phyloP scores from a whole-genome alignment of 495 filamentous ascomycete species.

The Endocarpon pusillum region DNA sequence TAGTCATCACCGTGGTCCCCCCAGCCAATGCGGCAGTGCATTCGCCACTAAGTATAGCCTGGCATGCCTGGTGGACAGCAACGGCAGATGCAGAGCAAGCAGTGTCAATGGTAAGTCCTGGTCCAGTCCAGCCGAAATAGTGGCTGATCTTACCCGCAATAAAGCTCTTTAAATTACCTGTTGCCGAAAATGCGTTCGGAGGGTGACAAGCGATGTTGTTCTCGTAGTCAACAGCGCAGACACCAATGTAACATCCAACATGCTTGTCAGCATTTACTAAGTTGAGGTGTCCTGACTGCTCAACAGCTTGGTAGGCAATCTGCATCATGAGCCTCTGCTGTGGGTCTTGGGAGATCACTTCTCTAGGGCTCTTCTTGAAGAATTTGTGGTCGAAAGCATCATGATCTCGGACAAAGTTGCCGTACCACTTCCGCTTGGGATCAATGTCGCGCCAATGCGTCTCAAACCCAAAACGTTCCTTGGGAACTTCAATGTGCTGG shows the following conservation, averaged over 20 bases:
- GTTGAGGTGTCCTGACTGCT: slow-evolving; percentile 20
- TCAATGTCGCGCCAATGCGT: slow-evolving; percentile 17
- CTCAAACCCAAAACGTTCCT: slow-evolving; percentile 21
- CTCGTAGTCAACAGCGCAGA: slow-evolving; percentile 18
- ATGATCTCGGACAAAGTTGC: slow-evolving; percentile 26
- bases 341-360: slow-evolving; percentile 18
- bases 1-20: slow-evolving; percentile 25
- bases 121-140: slow-evolving; percentile 33
- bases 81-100: slow-evolving; percentile 29
- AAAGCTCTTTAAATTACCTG: slow-evolving; percentile 19
- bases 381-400: slow-evolving; percentile 19
- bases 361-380: slow-evolving; percentile 30
- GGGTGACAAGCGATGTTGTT: slow-evolving; percentile 21
- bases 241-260: slow-evolving; percentile 22
- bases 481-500: slow-evolving; percentile 22
- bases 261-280: slow-evolving; percentile 4
- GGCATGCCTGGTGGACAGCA: slow-evolving; percentile 23
- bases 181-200: slow-evolving; percentile 22
- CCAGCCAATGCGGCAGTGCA: slow-evolving; percentile 23
- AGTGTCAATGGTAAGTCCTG: slow-evolving; percentile 25
- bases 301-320: slow-evolving; percentile 22
- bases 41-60: slow-evolving; percentile 20
- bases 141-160: slow-evolving; percentile 21
- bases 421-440: slow-evolving; percentile 23
- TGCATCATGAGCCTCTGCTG: slow-evolving; percentile 26